A percentile compares a stretch with the other conserved stretches of the same genome.
Evolutionary conservation across 2,329 filamentous ascomycete species (phyloP).

Genomic region (Erysiphe pulchra): DNA sequence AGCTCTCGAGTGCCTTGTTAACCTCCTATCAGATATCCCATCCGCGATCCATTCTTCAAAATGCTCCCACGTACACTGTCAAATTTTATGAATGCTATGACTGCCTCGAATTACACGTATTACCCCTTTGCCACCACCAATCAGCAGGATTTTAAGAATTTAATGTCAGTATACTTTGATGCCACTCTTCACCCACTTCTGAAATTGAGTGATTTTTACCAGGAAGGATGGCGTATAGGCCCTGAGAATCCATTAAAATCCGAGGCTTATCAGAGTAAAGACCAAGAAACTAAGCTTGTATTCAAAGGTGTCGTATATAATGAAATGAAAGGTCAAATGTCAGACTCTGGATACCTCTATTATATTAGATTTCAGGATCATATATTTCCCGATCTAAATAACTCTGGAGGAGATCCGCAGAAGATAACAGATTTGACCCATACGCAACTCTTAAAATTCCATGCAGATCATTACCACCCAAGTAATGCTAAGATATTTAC

Average conservation of each 20-base stretch:
- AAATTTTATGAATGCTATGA: constrained; percentile 99
- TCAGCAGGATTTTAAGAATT: constrained; percentile 76
- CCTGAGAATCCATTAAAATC: constrained; percentile 49
- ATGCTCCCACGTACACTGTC: constrained; percentile 96
- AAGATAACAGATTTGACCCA: constrained; percentile 93
- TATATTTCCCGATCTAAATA: constrained; percentile 82
- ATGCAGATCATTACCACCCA: constrained; percentile 82
- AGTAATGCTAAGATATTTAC: constrained; percentile 93
- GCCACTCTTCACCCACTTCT: constrained; percentile 75
- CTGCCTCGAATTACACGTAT: constrained; percentile 82
- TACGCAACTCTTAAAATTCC: constrained; percentile 67
- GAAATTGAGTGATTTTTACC: constrained; percentile 75
- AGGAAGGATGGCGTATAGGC: constrained; percentile 91
- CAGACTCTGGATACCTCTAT: constrained; percentile 84
- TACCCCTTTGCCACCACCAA: constrained; percentile 98
- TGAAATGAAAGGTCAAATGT: constrained; percentile 99
- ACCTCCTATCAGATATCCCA: constrained; percentile 45
- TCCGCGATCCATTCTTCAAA: constrained; percentile 97
- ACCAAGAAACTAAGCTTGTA: constrained; percentile 25
- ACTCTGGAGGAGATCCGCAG: constrained; percentile 86
- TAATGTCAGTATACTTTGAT: constrained; percentile 91
- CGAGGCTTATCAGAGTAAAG: constrained; percentile 13
- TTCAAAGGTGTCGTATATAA: constrained; percentile 99
- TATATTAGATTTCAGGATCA: constrained; percentile 90
- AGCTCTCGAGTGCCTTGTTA: not conserved